Evolutionary conservation across 768 basidiomycete genomes (phyloP), one percentile per base, ranked within the genome.

Genomic region (Termitomyces sp.): DNA sequence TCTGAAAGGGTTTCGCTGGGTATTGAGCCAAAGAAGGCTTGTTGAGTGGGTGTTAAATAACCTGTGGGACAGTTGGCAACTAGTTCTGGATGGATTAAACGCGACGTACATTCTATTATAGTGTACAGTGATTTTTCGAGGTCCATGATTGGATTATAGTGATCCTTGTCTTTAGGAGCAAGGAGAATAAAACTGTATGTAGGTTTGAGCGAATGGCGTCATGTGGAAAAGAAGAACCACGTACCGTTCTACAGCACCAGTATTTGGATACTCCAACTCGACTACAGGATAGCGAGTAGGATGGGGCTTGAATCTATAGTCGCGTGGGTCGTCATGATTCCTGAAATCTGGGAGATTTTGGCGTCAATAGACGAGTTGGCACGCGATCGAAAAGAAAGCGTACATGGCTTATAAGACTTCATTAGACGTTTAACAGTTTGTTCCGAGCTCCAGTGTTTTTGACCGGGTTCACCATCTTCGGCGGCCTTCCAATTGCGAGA

Each of bases 101-200:
- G 37, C 16, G 23, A 67, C 82, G 32, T 57, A 89, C 89, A 80
- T 71, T 89, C 82, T 57, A 92, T 71, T 45, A 93, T 91, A 48
- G 84, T 84, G 68, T 85, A 79, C 29, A 94, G 70, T 11, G 86
- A 80, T 58, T 79, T 77, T 73, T 90, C 87, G 34, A 94, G 74
- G 65, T 89, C 89, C 77, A 87, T 80, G 55, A 94, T 86, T 14
- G 92, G 92, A 67, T 90, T 88, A 70, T 92, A 94, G 62, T 92
- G 89, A 63, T 94, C 90, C 62, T 84, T 84, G 75, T 94, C 91
- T 65, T 85, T 90, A 31, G 92, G 92, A 43, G 80, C 84, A 52
- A 93, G 79, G 58, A 93, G 78, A 59, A 89, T 80, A 73, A 85
- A 93, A 68, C 90, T 92, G 56, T 12, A 59, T 52, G 47, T 41